Conservation (phyloP, 2,329 filamentous ascomycete genomes). For the Ceratocystis albifundus region DNA sequence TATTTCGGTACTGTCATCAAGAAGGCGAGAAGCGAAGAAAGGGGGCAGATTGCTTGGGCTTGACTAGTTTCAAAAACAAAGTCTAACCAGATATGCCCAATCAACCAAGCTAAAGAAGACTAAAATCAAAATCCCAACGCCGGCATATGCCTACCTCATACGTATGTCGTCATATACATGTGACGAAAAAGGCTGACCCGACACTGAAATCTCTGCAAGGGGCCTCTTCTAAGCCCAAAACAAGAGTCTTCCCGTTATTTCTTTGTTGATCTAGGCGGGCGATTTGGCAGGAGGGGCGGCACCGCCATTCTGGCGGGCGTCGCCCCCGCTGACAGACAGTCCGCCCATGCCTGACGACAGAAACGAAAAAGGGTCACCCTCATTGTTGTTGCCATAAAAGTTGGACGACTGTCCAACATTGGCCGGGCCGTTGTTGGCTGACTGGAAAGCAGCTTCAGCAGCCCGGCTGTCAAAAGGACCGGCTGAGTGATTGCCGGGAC, state of each 20-base stretch:
- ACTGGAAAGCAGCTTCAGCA: slow-evolving; percentile 88
- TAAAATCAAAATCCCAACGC: slow-evolving; percentile 10
- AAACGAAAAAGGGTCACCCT: slow-evolving; percentile 70
- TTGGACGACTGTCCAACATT: slow-evolving; percentile 63
- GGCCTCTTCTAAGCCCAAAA: not conserved
- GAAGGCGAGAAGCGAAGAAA: not conserved
- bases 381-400: slow-evolving; percentile 39
- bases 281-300: slow-evolving; percentile 48
- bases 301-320: slow-evolving; percentile 51
- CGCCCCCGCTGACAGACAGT: slow-evolving; percentile 55
- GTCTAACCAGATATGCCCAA: slow-evolving; percentile 7
- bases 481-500: slow-evolving; percentile 66
- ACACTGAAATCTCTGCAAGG: slow-evolving; percentile 6
- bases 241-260: slow-evolving; percentile 6
- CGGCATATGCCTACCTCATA: slow-evolving; percentile 10
- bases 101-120: slow-evolving; percentile 11
- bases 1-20: not conserved
- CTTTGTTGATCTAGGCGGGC: slow-evolving; percentile 37
- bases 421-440: slow-evolving; percentile 68
- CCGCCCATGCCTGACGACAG: slow-evolving; percentile 61
- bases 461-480: slow-evolving; percentile 87
- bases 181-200: slow-evolving; percentile 3
- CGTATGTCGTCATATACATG: slow-evolving; percentile 3
- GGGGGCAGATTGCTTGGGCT: not conserved
- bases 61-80: slow-evolving; percentile 11